Evolutionary conservation across 768 basidiomycete species (phyloP).

Genomic region (Amanita phalloides): DNA sequence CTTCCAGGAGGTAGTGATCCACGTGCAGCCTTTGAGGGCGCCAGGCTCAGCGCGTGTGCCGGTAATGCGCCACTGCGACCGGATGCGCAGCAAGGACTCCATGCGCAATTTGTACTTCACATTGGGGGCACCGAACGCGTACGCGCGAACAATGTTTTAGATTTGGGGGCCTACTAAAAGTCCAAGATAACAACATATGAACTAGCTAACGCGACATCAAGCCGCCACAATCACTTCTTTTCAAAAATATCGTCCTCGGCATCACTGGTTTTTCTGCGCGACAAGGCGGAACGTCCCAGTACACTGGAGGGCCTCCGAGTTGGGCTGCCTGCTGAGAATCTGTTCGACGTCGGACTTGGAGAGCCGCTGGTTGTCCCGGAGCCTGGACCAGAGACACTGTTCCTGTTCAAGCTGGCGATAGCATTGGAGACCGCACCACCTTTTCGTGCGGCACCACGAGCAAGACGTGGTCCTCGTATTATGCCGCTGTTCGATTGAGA

Average conservation of each 20-base stretch:
- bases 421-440: slow-evolving; percentile 40
- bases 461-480: slow-evolving; percentile 35
- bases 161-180: not conserved
- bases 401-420: slow-evolving; percentile 47
- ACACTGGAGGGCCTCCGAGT: slow-evolving; percentile 35
- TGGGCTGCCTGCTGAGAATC: slow-evolving; percentile 27
- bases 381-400: slow-evolving; percentile 26
- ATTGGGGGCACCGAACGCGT: too few relatives aligned
- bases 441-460: slow-evolving; percentile 30
- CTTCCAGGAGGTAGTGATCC: not conserved
- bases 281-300: slow-evolving; percentile 41
- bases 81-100: too few relatives aligned
- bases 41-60: not conserved
- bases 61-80: too few relatives aligned
- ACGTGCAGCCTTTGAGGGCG: not conserved
- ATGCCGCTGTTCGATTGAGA: slow-evolving; percentile 22
- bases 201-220: slow-evolving; percentile 1
- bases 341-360: slow-evolving; percentile 30
- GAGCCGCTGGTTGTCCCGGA: slow-evolving; percentile 19
- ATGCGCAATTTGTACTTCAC: too few relatives aligned
- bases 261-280: slow-evolving; percentile 74
- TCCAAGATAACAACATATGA: not conserved
- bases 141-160: too few relatives aligned
- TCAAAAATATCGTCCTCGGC: slow-evolving; percentile 67
- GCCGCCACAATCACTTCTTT: slow-evolving; percentile 15